Conservation (phyloP, 140 eudicot genomes). For the Cichorium intybus region DNA sequence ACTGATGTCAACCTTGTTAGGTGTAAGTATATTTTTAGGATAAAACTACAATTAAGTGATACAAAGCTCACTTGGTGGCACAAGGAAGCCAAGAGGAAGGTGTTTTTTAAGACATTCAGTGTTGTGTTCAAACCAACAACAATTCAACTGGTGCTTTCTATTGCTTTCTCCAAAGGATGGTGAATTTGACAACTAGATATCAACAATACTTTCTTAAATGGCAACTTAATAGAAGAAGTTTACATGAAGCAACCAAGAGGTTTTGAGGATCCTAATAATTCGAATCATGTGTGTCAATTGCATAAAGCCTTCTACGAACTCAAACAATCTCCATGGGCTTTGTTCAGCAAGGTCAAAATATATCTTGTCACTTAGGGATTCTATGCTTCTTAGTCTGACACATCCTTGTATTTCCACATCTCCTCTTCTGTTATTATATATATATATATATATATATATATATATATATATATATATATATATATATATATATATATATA, state of each 20-base stretch:
- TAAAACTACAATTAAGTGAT: background rate
- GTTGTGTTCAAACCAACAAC: no score
- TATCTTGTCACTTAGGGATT: background rate
- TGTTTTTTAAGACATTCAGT: background rate
- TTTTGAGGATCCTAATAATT: background rate
- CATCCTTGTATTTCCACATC: background rate
- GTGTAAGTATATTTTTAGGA: background rate
- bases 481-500: no score
- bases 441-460: no score
- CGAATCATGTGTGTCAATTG: background rate
- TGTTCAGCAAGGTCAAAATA: background rate
- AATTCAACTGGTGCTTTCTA: background rate
- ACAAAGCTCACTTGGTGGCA: background rate
- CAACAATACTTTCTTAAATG: background rate
- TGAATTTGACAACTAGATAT: no score
- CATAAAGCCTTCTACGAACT: background rate
- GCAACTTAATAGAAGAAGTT: background rate
- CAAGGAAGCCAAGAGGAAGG: background rate
- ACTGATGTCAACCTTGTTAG: background rate
- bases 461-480: no score
- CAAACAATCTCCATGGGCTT: background rate
- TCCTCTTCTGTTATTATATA: no score
- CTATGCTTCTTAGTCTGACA: background rate
- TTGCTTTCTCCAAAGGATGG: background rate
- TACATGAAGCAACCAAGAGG: slow-evolving; percentile 2